These are phyloP conservation scores for Vickermania ingenoplastis DNA, from an alignment of 208 protist species.

Conservation along the genomic window DNA sequence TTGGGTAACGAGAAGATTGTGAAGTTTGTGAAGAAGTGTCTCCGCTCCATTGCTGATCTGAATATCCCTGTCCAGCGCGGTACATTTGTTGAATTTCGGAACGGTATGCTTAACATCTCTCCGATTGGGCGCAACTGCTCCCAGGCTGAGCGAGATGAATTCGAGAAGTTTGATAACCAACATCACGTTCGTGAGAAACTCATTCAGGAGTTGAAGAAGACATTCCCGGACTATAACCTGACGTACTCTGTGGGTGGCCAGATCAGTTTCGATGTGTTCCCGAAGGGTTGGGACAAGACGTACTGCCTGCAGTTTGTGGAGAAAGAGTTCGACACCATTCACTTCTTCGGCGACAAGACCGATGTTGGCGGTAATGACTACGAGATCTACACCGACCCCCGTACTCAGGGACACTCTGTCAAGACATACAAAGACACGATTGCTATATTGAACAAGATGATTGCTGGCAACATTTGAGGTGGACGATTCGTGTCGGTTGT, in stretches of 20 bases:
- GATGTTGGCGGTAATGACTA: conserved; percentile 98
- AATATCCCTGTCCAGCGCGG: conserved; percentile 98
- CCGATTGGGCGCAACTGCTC: conserved; percentile 99
- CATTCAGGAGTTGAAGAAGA: conserved; percentile 81
- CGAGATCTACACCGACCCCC: conserved; percentile 95
- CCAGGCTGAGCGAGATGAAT: conserved; percentile 96
- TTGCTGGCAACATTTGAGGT: conserved; percentile 18
- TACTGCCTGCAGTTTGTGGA: conserved; percentile 96
- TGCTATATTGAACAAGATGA: conserved; percentile 66
- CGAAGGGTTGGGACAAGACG: conserved; percentile 99
- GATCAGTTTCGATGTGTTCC: conserved; percentile 99
- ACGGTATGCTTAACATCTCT: conserved; percentile 99
- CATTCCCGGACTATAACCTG: conserved; percentile 85
- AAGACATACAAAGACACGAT: conserved; percentile 94
- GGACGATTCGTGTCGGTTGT: not conserved
- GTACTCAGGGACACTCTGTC: conserved; percentile 92
- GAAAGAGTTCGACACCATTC: conserved; percentile 94
- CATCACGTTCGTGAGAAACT: conserved; percentile 93
- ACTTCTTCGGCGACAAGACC: conserved; percentile 99
- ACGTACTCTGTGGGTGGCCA: conserved; percentile 98
- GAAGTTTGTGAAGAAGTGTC: conserved; percentile 92
- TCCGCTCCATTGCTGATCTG: conserved; percentile 93
- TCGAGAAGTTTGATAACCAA: conserved; percentile 95
- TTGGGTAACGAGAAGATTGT: conserved; percentile 93
- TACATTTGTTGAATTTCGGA: conserved; percentile 99